Percentiles rank a stretch among this genome's conserved stretches.
These are phyloP conservation scores for Setaria italica DNA, from an alignment of 202 grass and related monocot species.

Conservation along the genomic window DNA sequence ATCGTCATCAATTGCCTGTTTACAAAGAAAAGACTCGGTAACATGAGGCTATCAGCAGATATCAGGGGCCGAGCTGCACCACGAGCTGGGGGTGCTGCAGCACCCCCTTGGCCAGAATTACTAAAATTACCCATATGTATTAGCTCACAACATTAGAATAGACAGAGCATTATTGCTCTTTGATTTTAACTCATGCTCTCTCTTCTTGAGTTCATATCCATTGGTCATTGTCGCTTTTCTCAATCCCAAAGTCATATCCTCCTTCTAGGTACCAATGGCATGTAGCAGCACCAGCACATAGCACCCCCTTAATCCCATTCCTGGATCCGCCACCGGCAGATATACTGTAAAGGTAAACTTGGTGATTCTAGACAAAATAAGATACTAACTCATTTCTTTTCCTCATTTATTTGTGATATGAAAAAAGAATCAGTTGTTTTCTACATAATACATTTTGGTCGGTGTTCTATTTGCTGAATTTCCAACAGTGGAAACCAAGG, in stretches of 20 bases:
- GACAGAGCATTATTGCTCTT: too few relatives aligned
- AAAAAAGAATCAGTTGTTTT: not conserved
- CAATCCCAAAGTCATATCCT: too few relatives aligned
- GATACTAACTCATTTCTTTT: not conserved
- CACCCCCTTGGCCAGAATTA: too few relatives aligned
- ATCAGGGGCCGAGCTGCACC: not conserved
- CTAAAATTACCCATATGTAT: too few relatives aligned
- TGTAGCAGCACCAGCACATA: too few relatives aligned
- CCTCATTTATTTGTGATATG: not conserved
- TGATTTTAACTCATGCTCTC: too few relatives aligned
- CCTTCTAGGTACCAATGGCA: too few relatives aligned
- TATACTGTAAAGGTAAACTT: not conserved
- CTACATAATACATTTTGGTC: not conserved
- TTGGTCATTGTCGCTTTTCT: too few relatives aligned
- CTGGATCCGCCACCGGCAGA: not conserved
- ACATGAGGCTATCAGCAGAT: constrained; percentile 16
- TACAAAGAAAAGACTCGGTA: not conserved
- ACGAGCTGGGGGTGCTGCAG: too few relatives aligned
- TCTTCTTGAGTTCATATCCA: too few relatives aligned
- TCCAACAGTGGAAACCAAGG: not conserved
- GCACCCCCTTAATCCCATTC: too few relatives aligned
- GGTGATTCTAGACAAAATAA: not conserved
- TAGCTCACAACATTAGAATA: too few relatives aligned
- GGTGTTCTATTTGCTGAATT: not conserved
- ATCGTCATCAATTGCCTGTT: constrained; percentile 92